These are phyloP conservation scores for Fagopyrum homotropicum DNA, from an alignment of 148 eudicot species.

Conservation along the genomic window DNA sequence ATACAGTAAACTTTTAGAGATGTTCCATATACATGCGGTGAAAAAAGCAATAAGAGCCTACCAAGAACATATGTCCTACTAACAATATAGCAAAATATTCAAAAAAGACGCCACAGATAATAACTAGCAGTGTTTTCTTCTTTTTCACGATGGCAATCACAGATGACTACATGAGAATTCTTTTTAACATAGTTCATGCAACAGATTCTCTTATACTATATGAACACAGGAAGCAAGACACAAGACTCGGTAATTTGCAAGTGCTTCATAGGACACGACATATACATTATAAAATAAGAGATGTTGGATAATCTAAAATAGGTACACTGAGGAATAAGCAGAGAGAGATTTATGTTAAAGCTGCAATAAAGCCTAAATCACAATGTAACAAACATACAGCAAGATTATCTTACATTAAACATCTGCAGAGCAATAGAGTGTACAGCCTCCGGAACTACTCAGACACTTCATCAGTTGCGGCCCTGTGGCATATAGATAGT, in stretches of 20 bases:
- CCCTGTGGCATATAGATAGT: slow-evolving; percentile 52
- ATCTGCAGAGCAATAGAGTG: slow-evolving; percentile 5
- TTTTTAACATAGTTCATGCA: background rate
- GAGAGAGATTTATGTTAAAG: background rate
- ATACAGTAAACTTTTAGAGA: background rate
- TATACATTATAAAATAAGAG: no score
- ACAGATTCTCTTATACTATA: background rate
- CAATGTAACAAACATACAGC: background rate
- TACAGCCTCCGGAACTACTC: slow-evolving; percentile 7
- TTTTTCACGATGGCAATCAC: no score
- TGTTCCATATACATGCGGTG: background rate
- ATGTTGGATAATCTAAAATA: background rate
- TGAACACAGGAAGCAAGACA: no score
- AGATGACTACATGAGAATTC: background rate
- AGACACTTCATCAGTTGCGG: slow-evolving; percentile 16
- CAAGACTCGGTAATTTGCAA: no score
- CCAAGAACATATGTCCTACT: background rate
- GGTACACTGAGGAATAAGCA: background rate
- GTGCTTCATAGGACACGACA: no score
- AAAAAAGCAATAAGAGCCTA: background rate
- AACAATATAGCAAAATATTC: background rate
- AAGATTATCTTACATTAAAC: background rate
- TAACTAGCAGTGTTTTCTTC: no score
- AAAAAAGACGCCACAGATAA: no score
- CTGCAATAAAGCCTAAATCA: background rate